Percentiles rank a stretch among this genome's conserved stretches.
These are phyloP conservation scores for Beauveria sp. DNA, from an alignment of 2,329 filamentous ascomycete genomes.

Conservation along the genomic window DNA sequence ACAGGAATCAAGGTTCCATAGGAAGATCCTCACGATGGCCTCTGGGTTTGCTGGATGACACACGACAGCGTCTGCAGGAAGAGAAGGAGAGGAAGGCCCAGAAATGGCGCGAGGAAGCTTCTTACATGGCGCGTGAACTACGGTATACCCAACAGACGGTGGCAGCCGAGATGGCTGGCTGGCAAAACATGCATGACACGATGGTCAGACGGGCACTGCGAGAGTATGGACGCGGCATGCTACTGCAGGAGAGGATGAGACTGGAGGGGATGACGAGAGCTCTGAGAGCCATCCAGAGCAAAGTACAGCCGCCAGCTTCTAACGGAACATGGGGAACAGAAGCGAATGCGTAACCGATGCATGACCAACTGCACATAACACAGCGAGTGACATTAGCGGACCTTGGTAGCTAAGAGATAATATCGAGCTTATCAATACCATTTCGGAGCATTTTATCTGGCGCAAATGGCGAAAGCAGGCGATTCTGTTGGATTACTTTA, in stretches of 20 bases:
- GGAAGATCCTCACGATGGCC: conserved; percentile 73
- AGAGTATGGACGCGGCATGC: conserved; percentile 68
- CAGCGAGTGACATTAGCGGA: not conserved
- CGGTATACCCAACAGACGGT: conserved; percentile 91
- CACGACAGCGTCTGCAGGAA: conserved; percentile 70
- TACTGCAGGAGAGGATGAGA: conserved; percentile 71
- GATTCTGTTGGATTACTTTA: not conserved
- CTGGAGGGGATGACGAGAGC: conserved; percentile 76
- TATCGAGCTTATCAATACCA: not conserved
- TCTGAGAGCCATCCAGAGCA: conserved; percentile 51
- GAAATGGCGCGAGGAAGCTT: conserved; percentile 61
- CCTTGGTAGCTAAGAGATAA: not conserved
- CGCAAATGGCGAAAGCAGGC: not conserved
- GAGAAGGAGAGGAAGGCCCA: conserved; percentile 77
- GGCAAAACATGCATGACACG: conserved; percentile 82
- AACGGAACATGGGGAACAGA: not conserved
- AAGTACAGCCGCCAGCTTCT: not conserved
- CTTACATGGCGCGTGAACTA: conserved; percentile 71
- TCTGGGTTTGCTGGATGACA: conserved; percentile 76
- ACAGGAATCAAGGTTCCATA: conserved; percentile 69
- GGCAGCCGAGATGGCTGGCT: conserved; percentile 82
- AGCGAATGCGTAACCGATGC: not conserved
- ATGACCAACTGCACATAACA: not conserved
- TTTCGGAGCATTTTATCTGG: not conserved
- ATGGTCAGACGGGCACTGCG: conserved; percentile 67